A percentile compares a stretch with the other conserved stretches of the same genome.
phyloP scores from a whole-genome alignment of 1,284 basidiomycete genomes.

The Ustanciosporium gigantosporum region DNA sequence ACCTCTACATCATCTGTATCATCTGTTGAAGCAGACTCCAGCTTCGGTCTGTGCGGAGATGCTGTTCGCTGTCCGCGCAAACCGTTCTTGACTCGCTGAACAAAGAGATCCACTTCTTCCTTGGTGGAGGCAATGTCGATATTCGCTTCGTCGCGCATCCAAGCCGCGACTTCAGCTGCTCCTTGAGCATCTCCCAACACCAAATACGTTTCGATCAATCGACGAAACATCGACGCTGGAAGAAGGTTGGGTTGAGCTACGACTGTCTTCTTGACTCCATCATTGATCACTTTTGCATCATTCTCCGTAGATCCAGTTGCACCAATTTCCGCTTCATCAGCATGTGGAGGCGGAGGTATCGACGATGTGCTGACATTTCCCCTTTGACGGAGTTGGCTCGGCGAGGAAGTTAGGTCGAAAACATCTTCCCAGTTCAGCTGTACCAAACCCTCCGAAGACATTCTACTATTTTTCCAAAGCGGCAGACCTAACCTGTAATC shows the following conservation, averaged over 20 bases:
- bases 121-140: slow-evolving; percentile 4
- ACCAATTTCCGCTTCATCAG: too few relatives aligned
- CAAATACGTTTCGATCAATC: slow-evolving; percentile 26
- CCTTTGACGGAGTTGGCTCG: background rate
- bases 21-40: too few relatives aligned
- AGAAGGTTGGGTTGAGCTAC: slow-evolving; percentile 12
- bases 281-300: background rate
- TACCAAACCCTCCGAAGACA: slow-evolving; percentile 9
- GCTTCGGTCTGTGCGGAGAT: background rate
- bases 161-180: slow-evolving; percentile 32
- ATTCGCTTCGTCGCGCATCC: slow-evolving; percentile 41
- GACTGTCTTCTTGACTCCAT: background rate
- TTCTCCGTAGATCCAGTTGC: background rate
- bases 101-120: slow-evolving; percentile 8
- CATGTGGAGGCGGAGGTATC: too few relatives aligned
- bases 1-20: too few relatives aligned
- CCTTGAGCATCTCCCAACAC: slow-evolving; percentile 17
- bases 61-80: slow-evolving; percentile 1
- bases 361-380: background rate
- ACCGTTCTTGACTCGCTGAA: slow-evolving; percentile 17
- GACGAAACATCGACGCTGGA: slow-evolving; percentile 10
- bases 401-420: slow-evolving; percentile 1
- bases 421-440: slow-evolving; percentile 17
- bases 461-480: slow-evolving; percentile 16
- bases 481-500: slow-evolving; percentile 12